phyloP scores from a whole-genome alignment of 2,329 filamentous ascomycete species.

The Cladophialophora psammophila region DNA sequence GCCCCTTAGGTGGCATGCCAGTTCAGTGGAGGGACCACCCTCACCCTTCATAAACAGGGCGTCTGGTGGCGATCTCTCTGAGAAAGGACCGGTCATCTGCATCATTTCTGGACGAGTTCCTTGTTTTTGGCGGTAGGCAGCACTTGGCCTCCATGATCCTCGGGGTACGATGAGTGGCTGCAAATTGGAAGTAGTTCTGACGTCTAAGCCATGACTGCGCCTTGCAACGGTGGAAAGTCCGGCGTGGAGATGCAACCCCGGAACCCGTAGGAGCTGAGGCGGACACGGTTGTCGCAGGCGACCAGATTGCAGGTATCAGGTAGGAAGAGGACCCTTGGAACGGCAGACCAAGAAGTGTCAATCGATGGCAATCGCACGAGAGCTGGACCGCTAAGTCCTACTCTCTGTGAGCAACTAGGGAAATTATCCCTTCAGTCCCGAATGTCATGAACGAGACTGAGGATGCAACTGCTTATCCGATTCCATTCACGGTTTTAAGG shows the following conservation, averaged over 20 bases:
- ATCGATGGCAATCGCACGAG: not conserved
- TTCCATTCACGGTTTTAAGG: not conserved
- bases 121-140: not conserved
- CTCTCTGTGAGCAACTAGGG: conserved; percentile 2
- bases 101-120: not conserved
- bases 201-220: not conserved
- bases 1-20: not conserved
- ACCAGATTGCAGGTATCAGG: not conserved
- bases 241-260: not conserved
- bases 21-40: not conserved
- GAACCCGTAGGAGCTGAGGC: not conserved
- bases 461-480: not conserved
- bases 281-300: not conserved
- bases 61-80: conserved; percentile 3
- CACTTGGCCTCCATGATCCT: not conserved
- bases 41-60: conserved; percentile 4
- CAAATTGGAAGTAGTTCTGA: not conserved
- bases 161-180: not conserved
- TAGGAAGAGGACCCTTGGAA: not conserved
- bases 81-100: not conserved
- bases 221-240: not conserved
- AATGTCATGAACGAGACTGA: not conserved
- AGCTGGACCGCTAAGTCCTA: not conserved
- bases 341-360: not conserved
- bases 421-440: conserved; percentile 3